Base-by-base conservation (phyloP, 2,329 filamentous ascomycete species). In the Paecilomyces niveus region DNA sequence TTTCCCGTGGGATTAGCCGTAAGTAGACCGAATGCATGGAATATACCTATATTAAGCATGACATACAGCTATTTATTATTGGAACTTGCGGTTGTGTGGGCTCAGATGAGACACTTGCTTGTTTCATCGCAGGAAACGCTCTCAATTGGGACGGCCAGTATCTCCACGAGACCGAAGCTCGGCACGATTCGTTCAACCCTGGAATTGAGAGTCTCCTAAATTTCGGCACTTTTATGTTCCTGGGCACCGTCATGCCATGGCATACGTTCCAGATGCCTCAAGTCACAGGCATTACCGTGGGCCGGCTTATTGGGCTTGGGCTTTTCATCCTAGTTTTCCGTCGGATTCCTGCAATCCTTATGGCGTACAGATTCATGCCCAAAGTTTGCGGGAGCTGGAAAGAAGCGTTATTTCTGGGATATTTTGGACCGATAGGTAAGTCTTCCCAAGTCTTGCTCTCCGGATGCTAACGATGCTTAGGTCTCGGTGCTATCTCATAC, bases 121-220 rank as follows among this genome's bases (percentile, higher is more conserved):
- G 83, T 65, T 85, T 85, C 58, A 76, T 83, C 2, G 83, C 85
- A 0, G 85, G 84, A 6, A 81, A 78, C 64, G 78, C 78, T 11
- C 71, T 87, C 53, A 87, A 86, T 69, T 87, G 84, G 85, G 81
- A 86, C 57, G 83, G 84, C 2, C 66, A 78, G n/a, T 86, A 82
- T 63, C 79, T 85, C 2, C 74, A 74, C 3, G 84, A 86, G 67
- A 77, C 80, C 0, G 76, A 83, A 58, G 71, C 76, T 8, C 78
- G 83, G 8, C 83, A 85, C 63, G 84, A 86, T 58, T 82, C 85
- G 53, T 83, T 86, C 63, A 86, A 86, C 66, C 76, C 78, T 1
- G 80, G 78, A 39, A 75, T 86, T 11, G 83, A 86, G 55, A 79
- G 83, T 0, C 67, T 86, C 0, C 74, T 86, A 54, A 86, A 86